Conservation (phyloP, 805 yeast species). For the Metschnikowia proteae region DNA sequence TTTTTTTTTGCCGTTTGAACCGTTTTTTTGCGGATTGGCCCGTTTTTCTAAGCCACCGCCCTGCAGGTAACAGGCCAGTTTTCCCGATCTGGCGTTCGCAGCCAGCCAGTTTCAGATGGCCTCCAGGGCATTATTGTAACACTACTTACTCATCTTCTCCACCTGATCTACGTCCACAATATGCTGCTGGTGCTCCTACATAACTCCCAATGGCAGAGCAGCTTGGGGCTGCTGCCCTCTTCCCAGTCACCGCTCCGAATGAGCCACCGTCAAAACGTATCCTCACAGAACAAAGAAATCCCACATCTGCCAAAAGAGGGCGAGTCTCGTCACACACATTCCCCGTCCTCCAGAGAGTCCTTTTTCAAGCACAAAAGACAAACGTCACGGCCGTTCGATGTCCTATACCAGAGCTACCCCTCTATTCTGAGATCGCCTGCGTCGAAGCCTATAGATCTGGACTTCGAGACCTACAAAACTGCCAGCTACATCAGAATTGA, state of each 20-base stretch:
- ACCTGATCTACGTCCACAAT: not conserved
- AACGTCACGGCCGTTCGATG: slow-evolving; percentile 14
- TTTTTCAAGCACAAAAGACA: not conserved
- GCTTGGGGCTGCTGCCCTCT: slow-evolving; percentile 7
- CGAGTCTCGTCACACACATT: not conserved
- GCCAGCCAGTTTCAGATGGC: not conserved
- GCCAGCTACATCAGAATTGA: slow-evolving; percentile 17
- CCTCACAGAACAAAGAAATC: not conserved
- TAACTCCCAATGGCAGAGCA: slow-evolving; percentile 10
- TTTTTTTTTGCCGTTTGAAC: not conserved
- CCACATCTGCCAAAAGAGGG: not conserved
- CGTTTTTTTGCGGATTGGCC: not conserved
- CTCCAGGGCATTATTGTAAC: not conserved
- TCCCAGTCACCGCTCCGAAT: slow-evolving; percentile 6
- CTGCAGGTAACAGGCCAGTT: not conserved
- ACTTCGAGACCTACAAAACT: slow-evolving; percentile 5
- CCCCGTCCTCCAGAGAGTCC: not conserved
- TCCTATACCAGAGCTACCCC: slow-evolving; percentile 12
- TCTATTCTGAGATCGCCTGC: not conserved
- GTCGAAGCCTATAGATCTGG: not conserved
- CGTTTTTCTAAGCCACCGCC: not conserved
- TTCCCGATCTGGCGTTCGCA: slow-evolving; percentile 5
- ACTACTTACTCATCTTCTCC: not conserved
- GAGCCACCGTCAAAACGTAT: not conserved
- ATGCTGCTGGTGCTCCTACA: slow-evolving; percentile 11